phyloP scores from a whole-genome alignment of 2,329 filamentous ascomycete genomes.

The Hypoxylon sp. region DNA sequence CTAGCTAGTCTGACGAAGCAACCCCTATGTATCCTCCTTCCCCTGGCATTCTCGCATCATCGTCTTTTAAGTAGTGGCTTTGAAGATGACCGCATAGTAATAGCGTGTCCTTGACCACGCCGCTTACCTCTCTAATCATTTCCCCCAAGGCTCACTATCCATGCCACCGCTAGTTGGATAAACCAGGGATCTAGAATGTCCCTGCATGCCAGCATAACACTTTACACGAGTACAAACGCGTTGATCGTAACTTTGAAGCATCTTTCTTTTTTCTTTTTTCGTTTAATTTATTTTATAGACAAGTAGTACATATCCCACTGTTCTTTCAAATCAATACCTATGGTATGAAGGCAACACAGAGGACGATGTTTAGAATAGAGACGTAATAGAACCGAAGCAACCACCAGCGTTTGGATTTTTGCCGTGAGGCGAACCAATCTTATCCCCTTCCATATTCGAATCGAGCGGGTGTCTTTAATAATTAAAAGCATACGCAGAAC shows the following conservation, averaged over 20 bases:
- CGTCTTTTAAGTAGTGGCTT: constrained; percentile 23
- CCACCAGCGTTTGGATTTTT: constrained; percentile 48
- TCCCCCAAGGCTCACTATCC: constrained; percentile 2
- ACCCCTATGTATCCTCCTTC: constrained; percentile 23
- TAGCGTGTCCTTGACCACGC: constrained; percentile 17
- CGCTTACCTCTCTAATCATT: constrained; percentile 8
- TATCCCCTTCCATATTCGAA: constrained; percentile 44
- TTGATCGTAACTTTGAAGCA: constrained; percentile 20
- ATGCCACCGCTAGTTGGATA: constrained; percentile 27
- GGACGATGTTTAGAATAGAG: constrained; percentile 25
- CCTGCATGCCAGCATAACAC: constrained; percentile 3
- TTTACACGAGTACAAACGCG: constrained; percentile 17
- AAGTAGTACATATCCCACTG: constrained; percentile 20
- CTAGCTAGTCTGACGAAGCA: constrained; percentile 27
- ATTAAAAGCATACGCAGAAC: constrained; percentile 41
- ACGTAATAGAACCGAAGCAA: constrained; percentile 48
- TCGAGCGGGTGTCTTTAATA: constrained; percentile 35
- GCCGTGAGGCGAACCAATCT: constrained; percentile 58
- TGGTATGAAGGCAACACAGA: constrained; percentile 30
- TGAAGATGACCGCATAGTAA: constrained; percentile 22
- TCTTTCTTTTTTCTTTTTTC: constrained; percentile 8
- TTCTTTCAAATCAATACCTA: constrained; percentile 31
- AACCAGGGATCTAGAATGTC: constrained; percentile 15
- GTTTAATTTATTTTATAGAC: constrained; percentile 16
- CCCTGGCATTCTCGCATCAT: constrained; percentile 26